Evolutionary conservation across 1,284 basidiomycete genomes (phyloP), one percentile per base, ranked within the genome.

Genomic region (Trametes sp.): DNA sequence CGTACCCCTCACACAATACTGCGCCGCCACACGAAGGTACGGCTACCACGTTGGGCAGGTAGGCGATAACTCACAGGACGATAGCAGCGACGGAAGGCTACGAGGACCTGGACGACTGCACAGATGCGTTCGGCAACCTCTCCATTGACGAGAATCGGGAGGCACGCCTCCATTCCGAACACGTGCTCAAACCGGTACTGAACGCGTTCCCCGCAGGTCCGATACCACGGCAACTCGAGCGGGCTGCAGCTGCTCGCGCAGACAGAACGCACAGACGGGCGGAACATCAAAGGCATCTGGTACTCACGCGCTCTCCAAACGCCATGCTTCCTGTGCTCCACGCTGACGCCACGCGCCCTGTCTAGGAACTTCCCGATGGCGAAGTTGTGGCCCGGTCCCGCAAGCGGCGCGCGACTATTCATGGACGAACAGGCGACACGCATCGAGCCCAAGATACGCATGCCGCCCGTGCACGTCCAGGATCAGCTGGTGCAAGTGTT

Each of bases 121-220:
- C 86, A 4, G 87, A 90, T 64, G 82, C 84, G 21, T 78, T 88
- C 36, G 92, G 93, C 5, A 88, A 91, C 70, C 73, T 95, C 35
- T 93, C 91, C 4, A 77, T 95, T 48, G 90, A 94, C 68, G 93
- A 95, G 74, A 88, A 94, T 72, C 84, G 85, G 69, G 92, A 95
- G 78, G n/a, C n/a, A n/a, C n/a, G n/a, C n/a, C n/a, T n/a, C n/a
- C n/a, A n/a, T n/a, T n/a, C n/a, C n/a, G n/a, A n/a, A n/a, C n/a
- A n/a, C n/a, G n/a, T n/a, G n/a, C n/a, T n/a, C n/a, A n/a, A n/a
- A n/a, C n/a, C n/a, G n/a, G n/a, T n/a, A n/a, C n/a, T n/a, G n/a
- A n/a, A n/a, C n/a, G n/a, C n/a, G n/a, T n/a, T n/a, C n/a, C n/a
- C n/a, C n/a, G n/a, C n/a, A n/a, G n/a, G 70, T 66, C 14, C 26